Evolutionary conservation across 495 filamentous ascomycete genomes (phyloP).

Genomic region (Podospora tetraspora): DNA sequence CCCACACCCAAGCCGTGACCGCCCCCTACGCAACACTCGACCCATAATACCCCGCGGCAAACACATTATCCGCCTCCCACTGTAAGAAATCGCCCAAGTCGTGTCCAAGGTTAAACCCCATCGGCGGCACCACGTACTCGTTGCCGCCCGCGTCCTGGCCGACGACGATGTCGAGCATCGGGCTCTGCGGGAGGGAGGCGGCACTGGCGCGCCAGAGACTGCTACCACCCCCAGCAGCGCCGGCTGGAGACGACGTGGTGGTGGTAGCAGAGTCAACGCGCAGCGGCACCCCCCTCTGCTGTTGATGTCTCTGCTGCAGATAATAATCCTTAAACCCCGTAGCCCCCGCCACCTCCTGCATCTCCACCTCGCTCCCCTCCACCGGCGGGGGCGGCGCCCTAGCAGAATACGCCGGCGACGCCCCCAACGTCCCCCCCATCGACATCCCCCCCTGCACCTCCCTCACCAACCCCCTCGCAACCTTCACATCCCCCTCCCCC

Average conservation of each 20-base stretch:
- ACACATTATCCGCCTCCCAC: conserved; percentile 45
- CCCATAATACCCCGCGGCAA: conserved; percentile 14
- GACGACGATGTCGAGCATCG: conserved; percentile 46
- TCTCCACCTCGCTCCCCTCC: not conserved
- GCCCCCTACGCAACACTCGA: not conserved
- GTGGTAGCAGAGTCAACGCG: not conserved
- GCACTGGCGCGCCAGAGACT: not conserved
- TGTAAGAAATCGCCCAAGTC: conserved; percentile 48
- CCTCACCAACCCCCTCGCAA: not conserved
- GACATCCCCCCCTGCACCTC: not conserved
- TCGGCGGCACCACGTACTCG: conserved; percentile 41
- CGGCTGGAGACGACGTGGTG: not conserved
- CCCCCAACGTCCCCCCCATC: not conserved
- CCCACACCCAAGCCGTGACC: too few species aligned
- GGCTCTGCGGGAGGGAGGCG: conserved; percentile 42
- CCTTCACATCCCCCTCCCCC: conserved; percentile 16
- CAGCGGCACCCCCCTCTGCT: not conserved
- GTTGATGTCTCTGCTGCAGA: not conserved
- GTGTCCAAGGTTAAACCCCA: conserved; percentile 52
- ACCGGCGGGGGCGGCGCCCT: not conserved
- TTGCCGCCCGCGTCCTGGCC: conserved; percentile 35
- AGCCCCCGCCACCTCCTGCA: not conserved
- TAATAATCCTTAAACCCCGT: not conserved
- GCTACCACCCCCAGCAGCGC: not conserved
- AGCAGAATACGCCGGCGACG: not conserved